These are phyloP conservation scores for Suillus sp. DNA, from an alignment of 768 basidiomycete genomes.

Conservation along the genomic window DNA sequence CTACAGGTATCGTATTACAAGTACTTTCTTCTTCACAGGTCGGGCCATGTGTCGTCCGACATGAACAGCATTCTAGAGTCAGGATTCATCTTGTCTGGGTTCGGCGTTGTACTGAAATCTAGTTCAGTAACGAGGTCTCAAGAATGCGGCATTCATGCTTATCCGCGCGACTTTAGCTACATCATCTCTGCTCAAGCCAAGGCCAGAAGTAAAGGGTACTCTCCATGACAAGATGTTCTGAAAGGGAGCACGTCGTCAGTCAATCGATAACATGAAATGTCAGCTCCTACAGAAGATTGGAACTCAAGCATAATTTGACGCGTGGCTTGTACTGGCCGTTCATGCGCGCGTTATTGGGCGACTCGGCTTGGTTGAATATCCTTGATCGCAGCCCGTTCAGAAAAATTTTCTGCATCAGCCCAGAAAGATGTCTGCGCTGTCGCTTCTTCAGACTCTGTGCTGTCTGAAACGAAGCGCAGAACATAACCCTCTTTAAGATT, in stretches of 20 bases:
- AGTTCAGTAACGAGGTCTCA: neutral
- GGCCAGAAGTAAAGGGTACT: conserved; percentile 79
- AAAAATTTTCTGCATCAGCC: neutral
- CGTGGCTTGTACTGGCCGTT: neutral
- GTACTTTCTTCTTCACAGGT: neutral
- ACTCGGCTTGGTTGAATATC: neutral
- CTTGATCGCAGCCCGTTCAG: neutral
- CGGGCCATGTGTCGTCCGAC: neutral
- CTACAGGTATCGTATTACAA: neutral
- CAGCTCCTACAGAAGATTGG: neutral
- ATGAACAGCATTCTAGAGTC: neutral
- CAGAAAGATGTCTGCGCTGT: conserved; percentile 4
- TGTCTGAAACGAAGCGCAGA: conserved; percentile 23
- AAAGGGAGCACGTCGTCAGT: neutral
- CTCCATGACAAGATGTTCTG: conserved; percentile 53
- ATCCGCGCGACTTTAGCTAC: conserved; percentile 59
- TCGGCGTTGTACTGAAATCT: neutral
- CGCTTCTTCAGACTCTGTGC: conserved; percentile 19
- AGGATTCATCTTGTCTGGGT: neutral
- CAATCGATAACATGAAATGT: neutral
- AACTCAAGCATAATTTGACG: neutral
- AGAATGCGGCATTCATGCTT: conserved; percentile 46
- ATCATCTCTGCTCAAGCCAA: conserved; percentile 64
- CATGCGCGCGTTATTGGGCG: neutral
- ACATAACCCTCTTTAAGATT: conserved; percentile 30